Evolutionary conservation across 2,329 filamentous ascomycete genomes (phyloP).

Genomic region (Xylariaceae sp.): DNA sequence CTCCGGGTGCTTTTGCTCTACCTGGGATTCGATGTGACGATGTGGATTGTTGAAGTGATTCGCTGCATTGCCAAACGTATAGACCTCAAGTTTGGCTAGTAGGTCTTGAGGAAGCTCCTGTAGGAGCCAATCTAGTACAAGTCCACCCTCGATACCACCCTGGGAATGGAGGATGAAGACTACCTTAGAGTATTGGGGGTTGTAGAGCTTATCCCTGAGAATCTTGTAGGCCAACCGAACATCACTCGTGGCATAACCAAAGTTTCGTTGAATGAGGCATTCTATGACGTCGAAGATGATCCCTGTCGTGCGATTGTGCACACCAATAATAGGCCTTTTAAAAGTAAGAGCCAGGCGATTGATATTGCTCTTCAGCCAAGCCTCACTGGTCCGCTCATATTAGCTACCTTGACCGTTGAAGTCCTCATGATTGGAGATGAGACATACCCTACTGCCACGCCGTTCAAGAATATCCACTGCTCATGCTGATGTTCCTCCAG

Average conservation of each 20-base stretch:
- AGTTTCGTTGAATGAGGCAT: constrained; percentile 77
- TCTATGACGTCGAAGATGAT: constrained; percentile 79
- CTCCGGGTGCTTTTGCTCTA: constrained; percentile 44
- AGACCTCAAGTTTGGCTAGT: constrained; percentile 73
- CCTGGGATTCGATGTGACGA: constrained; percentile 54
- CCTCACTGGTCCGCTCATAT: constrained; percentile 48
- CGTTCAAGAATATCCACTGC: constrained; percentile 83
- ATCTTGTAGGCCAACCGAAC: constrained; percentile 66
- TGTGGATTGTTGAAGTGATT: constrained; percentile 84
- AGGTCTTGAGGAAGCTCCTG: constrained; percentile 71
- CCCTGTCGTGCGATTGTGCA: constrained; percentile 78
- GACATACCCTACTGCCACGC: constrained; percentile 66
- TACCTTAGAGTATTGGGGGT: constrained; percentile 68
- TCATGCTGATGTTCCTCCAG: constrained; percentile 63
- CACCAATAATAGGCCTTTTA: constrained; percentile 70
- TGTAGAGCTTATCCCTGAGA: constrained; percentile 68
- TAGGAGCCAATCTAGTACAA: constrained; percentile 78
- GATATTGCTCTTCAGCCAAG: constrained; percentile 74
- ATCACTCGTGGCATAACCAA: constrained; percentile 73
- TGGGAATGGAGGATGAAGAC: constrained; percentile 79
- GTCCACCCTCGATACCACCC: constrained; percentile 74
- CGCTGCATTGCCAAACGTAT: constrained; percentile 79
- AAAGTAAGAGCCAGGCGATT: constrained; percentile 76
- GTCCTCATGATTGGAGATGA: neutral
- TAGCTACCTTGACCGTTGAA: neutral